A percentile compares a stretch with the other conserved stretches of the same genome.
Evolutionary conservation across 768 basidiomycete species (phyloP).

Genomic region (Collybia nuda): DNA sequence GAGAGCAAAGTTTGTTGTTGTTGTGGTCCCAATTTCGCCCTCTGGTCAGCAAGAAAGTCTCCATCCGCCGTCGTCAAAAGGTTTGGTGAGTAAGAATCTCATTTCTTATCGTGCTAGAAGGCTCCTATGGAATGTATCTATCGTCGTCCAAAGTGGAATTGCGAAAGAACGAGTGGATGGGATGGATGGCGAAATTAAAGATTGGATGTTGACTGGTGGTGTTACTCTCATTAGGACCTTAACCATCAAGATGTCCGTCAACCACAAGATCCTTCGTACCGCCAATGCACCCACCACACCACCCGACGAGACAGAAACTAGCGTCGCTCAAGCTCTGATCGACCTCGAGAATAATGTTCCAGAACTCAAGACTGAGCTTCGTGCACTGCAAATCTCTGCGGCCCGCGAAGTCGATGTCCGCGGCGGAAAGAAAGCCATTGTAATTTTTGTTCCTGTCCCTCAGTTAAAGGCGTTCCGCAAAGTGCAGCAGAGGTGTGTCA

Average conservation of each 20-base stretch:
- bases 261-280: slow-evolving; percentile 88
- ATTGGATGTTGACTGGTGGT: slow-evolving; percentile 49
- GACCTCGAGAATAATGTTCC: slow-evolving; percentile 99
- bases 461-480: slow-evolving; percentile 99
- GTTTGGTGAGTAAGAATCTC: slow-evolving; percentile 61
- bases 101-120: slow-evolving; percentile 23
- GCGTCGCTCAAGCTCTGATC: slow-evolving; percentile 91
- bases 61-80: slow-evolving; percentile 54
- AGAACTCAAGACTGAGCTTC: slow-evolving; percentile 96
- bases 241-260: slow-evolving; percentile 68
- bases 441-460: slow-evolving; percentile 96
- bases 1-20: slow-evolving; percentile 22
- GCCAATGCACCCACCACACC: slow-evolving; percentile 91
- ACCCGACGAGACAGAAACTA: slow-evolving; percentile 90
- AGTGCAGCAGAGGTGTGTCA: slow-evolving; percentile 83
- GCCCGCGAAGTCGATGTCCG: slow-evolving; percentile 99
- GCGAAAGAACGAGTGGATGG: slow-evolving; percentile 23
- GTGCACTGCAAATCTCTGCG: slow-evolving; percentile 94
- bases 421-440: slow-evolving; percentile 99
- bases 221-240: slow-evolving; percentile 29
- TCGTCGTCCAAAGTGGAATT: slow-evolving; percentile 17
- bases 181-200: slow-evolving; percentile 50
- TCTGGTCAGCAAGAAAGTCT: slow-evolving; percentile 31
- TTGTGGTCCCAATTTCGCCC: slow-evolving; percentile 29
- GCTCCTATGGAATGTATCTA: slow-evolving; percentile 21